Evolutionary conservation across 2,329 filamentous ascomycete species (phyloP), one percentile per base, ranked within the genome.

Genomic region (Fusarium sp.): DNA sequence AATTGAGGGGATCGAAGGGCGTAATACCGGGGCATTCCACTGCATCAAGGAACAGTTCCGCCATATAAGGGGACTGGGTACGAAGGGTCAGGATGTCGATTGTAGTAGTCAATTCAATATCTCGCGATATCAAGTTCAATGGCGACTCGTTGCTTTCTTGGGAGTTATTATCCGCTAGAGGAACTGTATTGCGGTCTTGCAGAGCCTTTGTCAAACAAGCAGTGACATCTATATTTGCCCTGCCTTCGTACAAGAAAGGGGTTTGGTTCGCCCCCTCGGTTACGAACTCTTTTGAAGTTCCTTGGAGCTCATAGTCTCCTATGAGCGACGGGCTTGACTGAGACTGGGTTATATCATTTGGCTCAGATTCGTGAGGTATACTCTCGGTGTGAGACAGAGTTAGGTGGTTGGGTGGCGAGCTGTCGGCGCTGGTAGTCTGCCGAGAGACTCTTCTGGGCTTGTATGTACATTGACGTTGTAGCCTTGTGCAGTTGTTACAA

Each of bases 391-490:
- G 42, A 3, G 35, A 10, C 9, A 32, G n/a, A 13, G 23, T 17
- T 23, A 17, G 1, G 8, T 15, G 32, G 5, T 23, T 23, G 6
- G 54, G 14, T n/a, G 54, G 42, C 14, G 54, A 50, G 1, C 10
- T 30, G 3, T 30, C 23, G 0, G 33, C 45, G 18, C 42, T 57
- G 23, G 41, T 23, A 38, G 32, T 35, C 15, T 30, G 8, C 0
- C 54, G 32, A 6, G n/a, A 33, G 20, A 17, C 15, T 2, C 11
- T 50, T 1, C 2, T 42, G 4, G 54, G 10, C 14, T 57, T 57
- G 54, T 57, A 57, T 14, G 26, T 27, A 18, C 54, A 57, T 27
- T 57, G 42, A 6, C 54, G 54, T 7, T n/a, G 33, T 15, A 57
- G 4, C 1, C 54, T 3, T 0, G 32, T 50, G 4, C 54, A 50